Conservation (phyloP, 1,284 basidiomycete genomes). For the Pseudozyma thailandica region DNA sequence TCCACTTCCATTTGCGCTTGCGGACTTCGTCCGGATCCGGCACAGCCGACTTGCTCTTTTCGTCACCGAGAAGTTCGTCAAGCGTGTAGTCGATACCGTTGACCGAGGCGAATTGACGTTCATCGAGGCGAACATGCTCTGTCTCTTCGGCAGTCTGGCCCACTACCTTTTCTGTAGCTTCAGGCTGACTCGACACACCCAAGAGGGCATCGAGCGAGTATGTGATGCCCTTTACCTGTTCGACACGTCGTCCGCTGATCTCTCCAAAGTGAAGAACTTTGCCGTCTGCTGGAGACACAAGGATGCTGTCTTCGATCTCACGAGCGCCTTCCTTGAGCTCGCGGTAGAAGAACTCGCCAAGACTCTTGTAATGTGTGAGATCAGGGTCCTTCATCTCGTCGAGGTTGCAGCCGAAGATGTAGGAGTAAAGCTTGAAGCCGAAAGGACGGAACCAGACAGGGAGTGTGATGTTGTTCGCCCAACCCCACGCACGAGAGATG, state of each 20-base stretch:
- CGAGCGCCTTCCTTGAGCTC: constrained; percentile 83
- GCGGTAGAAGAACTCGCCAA: constrained; percentile 96
- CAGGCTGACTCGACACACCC: constrained; percentile 47
- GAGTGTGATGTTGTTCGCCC: constrained; percentile 82
- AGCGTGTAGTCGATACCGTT: constrained; percentile 97
- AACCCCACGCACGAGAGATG: constrained; percentile 94
- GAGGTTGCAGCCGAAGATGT: constrained; percentile 90
- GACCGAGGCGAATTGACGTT: constrained; percentile 91
- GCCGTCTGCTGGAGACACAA: constrained; percentile 94
- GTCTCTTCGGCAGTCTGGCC: constrained; percentile 6
- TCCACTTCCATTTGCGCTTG: constrained; percentile 26
- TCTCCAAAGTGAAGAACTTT: constrained; percentile 90
- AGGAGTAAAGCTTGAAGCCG: constrained; percentile 86
- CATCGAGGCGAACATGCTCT: constrained; percentile 73
- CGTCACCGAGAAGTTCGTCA: constrained; percentile 74
- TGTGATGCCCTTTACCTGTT: constrained; percentile 96
- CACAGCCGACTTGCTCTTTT: constrained; percentile 39
- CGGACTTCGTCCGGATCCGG: constrained; percentile 26
- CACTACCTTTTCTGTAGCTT: constrained; percentile 47
- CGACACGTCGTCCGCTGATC: constrained; percentile 82
- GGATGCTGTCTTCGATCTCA: constrained; percentile 79
- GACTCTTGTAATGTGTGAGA: constrained; percentile 79
- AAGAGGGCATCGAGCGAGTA: constrained; percentile 94
- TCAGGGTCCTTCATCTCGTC: constrained; percentile 86
- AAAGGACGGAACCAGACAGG: constrained; percentile 93